Base-by-base conservation (phyloP, 2,329 filamentous ascomycete genomes). In the Stachybotrys elegans region DNA sequence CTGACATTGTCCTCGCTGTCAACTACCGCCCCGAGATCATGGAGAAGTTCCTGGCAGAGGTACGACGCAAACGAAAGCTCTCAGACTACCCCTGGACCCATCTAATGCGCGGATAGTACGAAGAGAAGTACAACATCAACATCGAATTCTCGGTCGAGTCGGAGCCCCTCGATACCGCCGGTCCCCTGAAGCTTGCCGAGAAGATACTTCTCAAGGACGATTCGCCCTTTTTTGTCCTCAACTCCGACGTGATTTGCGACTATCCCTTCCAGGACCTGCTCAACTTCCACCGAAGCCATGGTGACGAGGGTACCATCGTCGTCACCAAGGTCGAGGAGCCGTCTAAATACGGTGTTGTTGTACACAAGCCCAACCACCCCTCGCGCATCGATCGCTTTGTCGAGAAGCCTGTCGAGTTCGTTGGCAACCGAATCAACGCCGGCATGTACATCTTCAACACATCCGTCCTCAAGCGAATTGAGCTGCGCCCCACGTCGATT, bases 261-360 rank as follows among this genome's bases (percentile, higher is more conserved):
- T 97, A 92, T 68, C 93, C 92, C 44, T 96, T 98, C 76, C 76
- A 88, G 66, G 78, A 95, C 58, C 81, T 97, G 42, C 87, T 87
- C 48, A 83, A 83, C 17, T 97, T 95, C 81, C 93, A 97, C 81
- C 92, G 88, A 71, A 71, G 73, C 46, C 93, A 98, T 69, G 93
- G 92, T 48, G 81, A 95, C 42, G 93, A 98, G 75, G 93, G 92
- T 55, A 98, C 92, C 55, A 98, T 98, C 61, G 86, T 95, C 39
- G 92, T 97, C 51, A 98, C 92, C 61, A 98, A 97, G 79, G 92
- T 98, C 43, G 92, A 98, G 72, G 93, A 98, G 72, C 92, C 92
- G 35, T 95, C 89, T 63, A 98, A 98, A 73, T 98, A 97, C 67
- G 92, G 92, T 81, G 92, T 98, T 57, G 84, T 98, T 45, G 93